These are phyloP conservation scores for Rhipidocladum racemiflorum DNA, from an alignment of 176 grass and related monocot species.

Conservation along the genomic window DNA sequence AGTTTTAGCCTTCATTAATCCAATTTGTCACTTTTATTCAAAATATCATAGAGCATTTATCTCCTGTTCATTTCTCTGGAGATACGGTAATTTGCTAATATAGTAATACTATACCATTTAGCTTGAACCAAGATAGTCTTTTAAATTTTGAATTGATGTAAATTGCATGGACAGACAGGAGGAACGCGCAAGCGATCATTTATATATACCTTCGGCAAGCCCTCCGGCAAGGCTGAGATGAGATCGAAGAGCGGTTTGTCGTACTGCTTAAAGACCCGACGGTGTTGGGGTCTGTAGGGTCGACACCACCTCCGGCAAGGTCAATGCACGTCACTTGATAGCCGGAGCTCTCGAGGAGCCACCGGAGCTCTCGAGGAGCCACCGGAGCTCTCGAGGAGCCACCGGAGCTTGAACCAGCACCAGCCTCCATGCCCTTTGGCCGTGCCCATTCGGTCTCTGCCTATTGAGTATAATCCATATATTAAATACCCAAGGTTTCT, in stretches of 20 bases:
- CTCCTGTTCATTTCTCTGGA: not conserved
- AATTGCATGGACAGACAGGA: not conserved
- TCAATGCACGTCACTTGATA: constrained; percentile 54
- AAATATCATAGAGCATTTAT: not conserved
- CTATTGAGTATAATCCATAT: not conserved
- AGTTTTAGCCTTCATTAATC: not conserved
- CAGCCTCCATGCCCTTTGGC: constrained; percentile 55
- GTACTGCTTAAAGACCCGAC: constrained; percentile 45
- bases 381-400: not conserved
- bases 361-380: constrained; percentile 26
- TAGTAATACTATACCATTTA: not conserved
- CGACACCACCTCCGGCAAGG: constrained; percentile 46
- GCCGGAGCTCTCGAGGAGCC: not conserved
- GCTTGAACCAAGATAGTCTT: too few species aligned
- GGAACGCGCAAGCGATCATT: not conserved
- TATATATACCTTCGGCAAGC: constrained; percentile 32
- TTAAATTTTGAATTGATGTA: not conserved
- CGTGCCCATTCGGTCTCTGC: not conserved
- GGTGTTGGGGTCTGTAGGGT: constrained; percentile 41
- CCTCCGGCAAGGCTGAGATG: constrained; percentile 32
- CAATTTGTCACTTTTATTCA: not conserved
- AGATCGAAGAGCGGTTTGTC: constrained; percentile 46
- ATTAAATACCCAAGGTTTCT: too few species aligned
- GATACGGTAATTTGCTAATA: not conserved
- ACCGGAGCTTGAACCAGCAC: constrained; percentile 69